phyloP scores from a whole-genome alignment of 1,284 basidiomycete genomes.

The Heterobasidion occidentale region DNA sequence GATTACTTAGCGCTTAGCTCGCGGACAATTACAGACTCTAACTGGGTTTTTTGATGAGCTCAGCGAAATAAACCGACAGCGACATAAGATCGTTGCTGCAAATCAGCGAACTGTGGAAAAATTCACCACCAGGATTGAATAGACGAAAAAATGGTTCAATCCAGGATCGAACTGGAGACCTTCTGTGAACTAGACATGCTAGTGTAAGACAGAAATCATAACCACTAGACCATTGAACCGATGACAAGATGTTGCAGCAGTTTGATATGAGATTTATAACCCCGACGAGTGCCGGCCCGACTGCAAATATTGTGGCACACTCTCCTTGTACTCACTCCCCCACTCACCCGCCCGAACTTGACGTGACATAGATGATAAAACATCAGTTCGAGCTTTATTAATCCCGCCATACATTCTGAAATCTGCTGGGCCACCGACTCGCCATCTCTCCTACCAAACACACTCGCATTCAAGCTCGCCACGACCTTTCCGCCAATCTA shows the following conservation, averaged over 20 bases:
- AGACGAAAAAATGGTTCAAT: constrained; percentile 13
- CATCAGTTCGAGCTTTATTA: background rate
- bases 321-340: too few relatives aligned
- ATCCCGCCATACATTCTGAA: background rate
- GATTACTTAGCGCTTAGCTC: too few relatives aligned
- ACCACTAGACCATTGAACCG: constrained; percentile 23
- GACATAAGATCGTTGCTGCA: too few relatives aligned
- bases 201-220: constrained; percentile 23
- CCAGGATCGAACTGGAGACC: constrained; percentile 22
- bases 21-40: too few relatives aligned
- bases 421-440: background rate
- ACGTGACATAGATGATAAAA: too few relatives aligned
- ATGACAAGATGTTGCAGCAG: background rate
- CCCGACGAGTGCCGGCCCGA: too few relatives aligned
- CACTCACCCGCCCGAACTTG: too few relatives aligned
- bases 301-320: too few relatives aligned
- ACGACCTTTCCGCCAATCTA: background rate
- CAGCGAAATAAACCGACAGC: too few relatives aligned
- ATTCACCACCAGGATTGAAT: background rate
- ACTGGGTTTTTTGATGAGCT: too few relatives aligned
- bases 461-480: background rate
- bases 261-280: too few relatives aligned
- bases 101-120: too few relatives aligned
- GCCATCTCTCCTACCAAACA: background rate
- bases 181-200: constrained; percentile 12